A percentile compares a stretch with the other conserved stretches of the same genome.
phyloP scores from a whole-genome alignment of 148 eudicot genomes.

The Silene uniflora region DNA sequence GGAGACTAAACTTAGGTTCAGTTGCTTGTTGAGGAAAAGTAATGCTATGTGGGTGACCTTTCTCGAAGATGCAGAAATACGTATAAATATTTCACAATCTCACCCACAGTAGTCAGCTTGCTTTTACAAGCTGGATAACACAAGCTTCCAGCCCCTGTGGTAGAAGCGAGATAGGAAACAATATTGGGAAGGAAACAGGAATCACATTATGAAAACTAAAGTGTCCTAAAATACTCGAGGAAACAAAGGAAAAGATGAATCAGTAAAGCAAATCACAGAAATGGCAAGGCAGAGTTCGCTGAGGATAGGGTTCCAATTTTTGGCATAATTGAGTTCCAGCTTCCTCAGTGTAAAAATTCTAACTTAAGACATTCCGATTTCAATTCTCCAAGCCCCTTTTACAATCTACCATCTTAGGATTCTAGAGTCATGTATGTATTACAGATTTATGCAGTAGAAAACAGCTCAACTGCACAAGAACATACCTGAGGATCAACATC shows the following conservation, averaged over 20 bases:
- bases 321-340: not conserved
- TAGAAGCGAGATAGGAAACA: too few relatives aligned
- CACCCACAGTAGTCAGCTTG: too few relatives aligned
- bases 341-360: not conserved
- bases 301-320: not conserved
- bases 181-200: not conserved
- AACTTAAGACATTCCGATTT: not conserved
- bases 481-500: constrained; percentile 97
- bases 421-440: not conserved
- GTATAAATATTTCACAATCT: too few relatives aligned
- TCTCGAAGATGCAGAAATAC: too few relatives aligned
- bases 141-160: too few relatives aligned
- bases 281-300: not conserved
- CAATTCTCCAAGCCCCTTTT: not conserved
- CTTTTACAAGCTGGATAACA: too few relatives aligned
- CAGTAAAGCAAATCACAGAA: not conserved
- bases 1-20: too few relatives aligned
- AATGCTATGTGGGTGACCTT: too few relatives aligned
- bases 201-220: not conserved
- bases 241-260: not conserved
- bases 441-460: not conserved
- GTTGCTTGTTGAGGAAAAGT: too few relatives aligned
- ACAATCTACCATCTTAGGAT: not conserved
- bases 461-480: not conserved
- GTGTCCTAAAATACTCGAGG: not conserved